Percentiles rank a stretch among this genome's conserved stretches.
Conservation (phyloP, 2,329 filamentous ascomycete species). For the Furcasterigmium furcatum region DNA sequence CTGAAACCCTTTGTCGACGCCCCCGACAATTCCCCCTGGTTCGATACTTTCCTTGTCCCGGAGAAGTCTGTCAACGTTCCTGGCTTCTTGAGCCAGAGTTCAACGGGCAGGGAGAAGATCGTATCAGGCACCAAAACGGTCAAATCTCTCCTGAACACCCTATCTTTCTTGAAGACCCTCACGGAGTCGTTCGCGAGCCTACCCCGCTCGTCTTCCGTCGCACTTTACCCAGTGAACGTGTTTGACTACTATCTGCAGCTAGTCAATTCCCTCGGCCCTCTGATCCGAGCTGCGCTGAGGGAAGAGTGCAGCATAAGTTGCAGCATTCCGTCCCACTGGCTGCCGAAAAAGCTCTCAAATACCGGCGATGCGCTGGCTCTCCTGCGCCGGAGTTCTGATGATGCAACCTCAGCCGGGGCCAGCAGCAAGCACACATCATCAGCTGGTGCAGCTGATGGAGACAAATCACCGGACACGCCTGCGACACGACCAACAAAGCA, state of each 20-base stretch:
- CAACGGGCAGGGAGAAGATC: constrained; percentile 18
- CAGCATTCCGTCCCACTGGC: constrained; percentile 69
- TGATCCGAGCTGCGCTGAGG: constrained; percentile 78
- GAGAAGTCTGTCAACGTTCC: constrained; percentile 23
- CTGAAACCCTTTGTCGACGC: constrained; percentile 62
- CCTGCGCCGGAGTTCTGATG: background rate
- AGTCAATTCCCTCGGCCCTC: constrained; percentile 69
- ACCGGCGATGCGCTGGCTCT: constrained; percentile 8
- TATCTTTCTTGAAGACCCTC: constrained; percentile 73
- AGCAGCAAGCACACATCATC: constrained; percentile 4
- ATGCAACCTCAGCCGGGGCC: background rate
- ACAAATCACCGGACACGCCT: constrained; percentile 12
- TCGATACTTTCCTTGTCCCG: constrained; percentile 61
- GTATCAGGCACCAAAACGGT: constrained; percentile 70
- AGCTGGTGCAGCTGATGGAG: constrained; percentile 2
- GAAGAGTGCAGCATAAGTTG: constrained; percentile 80
- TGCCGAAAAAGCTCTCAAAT: constrained; percentile 9
- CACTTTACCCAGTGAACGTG: constrained; percentile 75
- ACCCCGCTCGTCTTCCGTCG: constrained; percentile 58
- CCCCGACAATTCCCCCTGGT: constrained; percentile 60
- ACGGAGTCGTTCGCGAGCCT: constrained; percentile 71
- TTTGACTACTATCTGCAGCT: constrained; percentile 80
- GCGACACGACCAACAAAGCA: constrained; percentile 38
- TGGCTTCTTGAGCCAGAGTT: background rate
- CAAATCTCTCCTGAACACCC: constrained; percentile 74